phyloP scores from a whole-genome alignment of 352 stramenopile genomes.

The Lagenidium giganteum region DNA sequence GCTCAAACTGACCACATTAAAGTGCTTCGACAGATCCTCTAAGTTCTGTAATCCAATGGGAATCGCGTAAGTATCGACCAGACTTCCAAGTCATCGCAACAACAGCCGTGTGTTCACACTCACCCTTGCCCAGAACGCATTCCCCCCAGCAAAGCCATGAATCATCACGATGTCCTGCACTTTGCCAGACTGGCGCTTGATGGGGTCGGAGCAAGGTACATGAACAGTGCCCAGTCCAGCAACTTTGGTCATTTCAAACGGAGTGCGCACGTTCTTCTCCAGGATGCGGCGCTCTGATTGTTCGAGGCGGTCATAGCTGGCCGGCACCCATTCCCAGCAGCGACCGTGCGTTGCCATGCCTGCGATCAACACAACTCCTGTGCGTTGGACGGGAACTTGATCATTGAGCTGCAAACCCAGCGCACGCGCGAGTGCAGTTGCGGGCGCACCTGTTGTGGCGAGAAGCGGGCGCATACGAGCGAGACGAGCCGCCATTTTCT shows the following conservation, averaged over 20 bases:
- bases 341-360: slow-evolving; percentile 48
- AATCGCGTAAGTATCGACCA: too few relatives aligned
- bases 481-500: neutral
- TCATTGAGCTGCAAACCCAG: too few relatives aligned
- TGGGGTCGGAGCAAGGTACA: slow-evolving; percentile 63
- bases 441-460: slow-evolving; percentile 12
- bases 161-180: slow-evolving; percentile 76
- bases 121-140: slow-evolving; percentile 79
- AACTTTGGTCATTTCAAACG: slow-evolving; percentile 79
- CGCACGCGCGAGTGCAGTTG: too few relatives aligned
- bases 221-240: slow-evolving; percentile 73
- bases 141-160: slow-evolving; percentile 75
- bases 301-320: slow-evolving; percentile 62
- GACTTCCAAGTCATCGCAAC: too few relatives aligned
- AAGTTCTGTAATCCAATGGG: slow-evolving; percentile 39
- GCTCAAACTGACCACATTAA: slow-evolving; percentile 88
- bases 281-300: slow-evolving; percentile 60
- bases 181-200: slow-evolving; percentile 24
- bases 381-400: too few relatives aligned
- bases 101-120: neutral
- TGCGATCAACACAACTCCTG: slow-evolving; percentile 43
- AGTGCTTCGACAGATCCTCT: slow-evolving; percentile 64
- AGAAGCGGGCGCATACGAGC: slow-evolving; percentile 7
- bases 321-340: slow-evolving; percentile 72
- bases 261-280: slow-evolving; percentile 26